Evolutionary conservation across 106 monocot species (phyloP), one percentile per base, ranked within the genome.

Genomic region (Dendrobium nobile): DNA sequence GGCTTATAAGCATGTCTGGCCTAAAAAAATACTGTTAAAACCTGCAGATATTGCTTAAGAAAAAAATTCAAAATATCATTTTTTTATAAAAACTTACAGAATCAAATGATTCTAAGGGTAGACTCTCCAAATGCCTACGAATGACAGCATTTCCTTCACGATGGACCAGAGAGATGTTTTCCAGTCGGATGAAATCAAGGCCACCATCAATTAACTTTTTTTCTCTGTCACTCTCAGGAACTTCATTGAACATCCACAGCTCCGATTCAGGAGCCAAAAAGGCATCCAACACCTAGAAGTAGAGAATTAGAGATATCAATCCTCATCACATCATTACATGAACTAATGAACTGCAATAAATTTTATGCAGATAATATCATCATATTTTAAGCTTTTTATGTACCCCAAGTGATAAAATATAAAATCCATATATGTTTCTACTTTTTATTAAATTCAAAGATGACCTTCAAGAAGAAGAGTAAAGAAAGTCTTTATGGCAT

Each of bases 141-240:
- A 88, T 91, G 64, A 91, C 91, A 85, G 88, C 88, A 83, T 91
- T 91, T 77, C 91, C 91, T 82, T 91, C 86, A 41, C 88, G 88
- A 79, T 88, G 75, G 9, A 88, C 91, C 20, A 91, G 51, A 61
- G 80, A 43, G 67, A 91, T 88, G 41, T 91, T 91, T 44, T 86
- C 88, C 51, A 91, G 73, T 54, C 83, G 80, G 67, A 54, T 67
- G 48, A 88, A 79, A 58, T 91, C 91, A 67, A 88, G 80, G 44
- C 91, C 91, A 78, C 88, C 87, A 56, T 87, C 91, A 61, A 77
- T 56, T 16, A 91, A 77, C 78, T 88, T 88, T 81, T 68, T 87
- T 15, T 88, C 87, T 81, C 91, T 88, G 75, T 91, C 91, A 74
- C 68, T 85, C 83, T 91, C 91, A 79, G 88, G 88, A n/a, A 91